phyloP scores from a whole-genome alignment of 352 stramenopile genomes.

The Hyaloperonospora arabidopsidis region DNA sequence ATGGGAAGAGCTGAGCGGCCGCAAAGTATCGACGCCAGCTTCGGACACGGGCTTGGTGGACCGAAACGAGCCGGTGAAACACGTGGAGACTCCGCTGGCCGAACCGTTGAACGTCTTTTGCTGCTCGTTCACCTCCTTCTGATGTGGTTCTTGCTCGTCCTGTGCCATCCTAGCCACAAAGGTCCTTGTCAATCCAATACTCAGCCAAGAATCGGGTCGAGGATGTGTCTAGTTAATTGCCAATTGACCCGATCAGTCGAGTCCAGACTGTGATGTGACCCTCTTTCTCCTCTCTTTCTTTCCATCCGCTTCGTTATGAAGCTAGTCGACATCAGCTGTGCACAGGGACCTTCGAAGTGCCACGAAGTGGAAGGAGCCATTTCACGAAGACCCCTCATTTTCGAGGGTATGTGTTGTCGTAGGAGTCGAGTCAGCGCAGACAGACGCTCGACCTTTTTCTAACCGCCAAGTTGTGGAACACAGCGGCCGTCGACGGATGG shows the following conservation, averaged over 20 bases:
- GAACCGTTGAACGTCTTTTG: slow-evolving; percentile 23
- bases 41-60: slow-evolving; percentile 16
- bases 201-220: background rate
- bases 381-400: slow-evolving; percentile 1
- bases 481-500: slow-evolving; percentile 16
- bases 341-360: background rate
- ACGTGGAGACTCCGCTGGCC: slow-evolving; percentile 23
- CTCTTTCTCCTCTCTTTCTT: no score
- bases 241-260: slow-evolving; percentile 19
- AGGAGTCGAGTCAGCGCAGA: slow-evolving; percentile 24
- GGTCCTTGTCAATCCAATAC: background rate
- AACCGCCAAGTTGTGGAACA: slow-evolving; percentile 15
- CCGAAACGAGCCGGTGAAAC: slow-evolving; percentile 20
- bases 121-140: slow-evolving; percentile 13
- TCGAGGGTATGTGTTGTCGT: slow-evolving; percentile 16
- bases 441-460: slow-evolving; percentile 4
- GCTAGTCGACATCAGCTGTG: no score
- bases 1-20: slow-evolving; percentile 16
- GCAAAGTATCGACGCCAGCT: slow-evolving; percentile 6
- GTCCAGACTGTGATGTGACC: no score
- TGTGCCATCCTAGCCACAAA: slow-evolving; percentile 8
- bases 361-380: slow-evolving; percentile 1
- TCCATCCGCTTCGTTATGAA: no score
- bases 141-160: slow-evolving; percentile 9
- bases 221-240: slow-evolving; percentile 18